A percentile compares a stretch with the other conserved stretches of the same genome.
Evolutionary conservation across 2,329 filamentous ascomycete genomes (phyloP).

Genomic region (Aspergillus melleus): DNA sequence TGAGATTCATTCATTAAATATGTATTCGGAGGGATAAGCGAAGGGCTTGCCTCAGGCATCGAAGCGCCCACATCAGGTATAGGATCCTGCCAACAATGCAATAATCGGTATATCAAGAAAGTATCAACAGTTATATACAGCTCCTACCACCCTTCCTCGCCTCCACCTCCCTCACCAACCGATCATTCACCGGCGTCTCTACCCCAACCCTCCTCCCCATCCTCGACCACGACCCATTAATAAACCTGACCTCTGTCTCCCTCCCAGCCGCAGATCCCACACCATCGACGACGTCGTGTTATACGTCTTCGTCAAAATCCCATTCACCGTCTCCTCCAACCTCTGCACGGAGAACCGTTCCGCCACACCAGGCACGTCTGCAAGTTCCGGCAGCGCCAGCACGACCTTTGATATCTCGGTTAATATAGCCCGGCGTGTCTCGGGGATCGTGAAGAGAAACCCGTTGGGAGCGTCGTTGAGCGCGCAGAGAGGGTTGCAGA

Average conservation of each 20-base stretch:
- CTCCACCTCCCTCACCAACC: conserved; percentile 6
- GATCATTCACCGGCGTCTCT: conserved; percentile 10
- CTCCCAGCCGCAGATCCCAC: conserved; percentile 16
- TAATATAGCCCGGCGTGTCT: conserved; percentile 10
- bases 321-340: conserved; percentile 15
- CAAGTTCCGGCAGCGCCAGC: conserved; percentile 12
- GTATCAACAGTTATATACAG: no score
- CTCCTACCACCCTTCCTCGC: no score
- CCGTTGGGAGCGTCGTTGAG: conserved; percentile 12
- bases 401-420: conserved; percentile 20
- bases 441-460: conserved; percentile 15
- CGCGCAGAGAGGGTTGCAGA: conserved; percentile 19
- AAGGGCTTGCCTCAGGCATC: no score
- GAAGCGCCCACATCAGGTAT: no score
- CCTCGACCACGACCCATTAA: conserved; percentile 18
- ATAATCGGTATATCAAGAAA: no score
- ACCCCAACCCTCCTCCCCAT: conserved; percentile 10
- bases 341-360: conserved; percentile 10
- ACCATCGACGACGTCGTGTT: conserved; percentile 19
- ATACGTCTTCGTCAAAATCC: conserved; percentile 13
- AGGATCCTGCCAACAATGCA: no score
- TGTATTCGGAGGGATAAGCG: no score
- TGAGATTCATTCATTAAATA: no score
- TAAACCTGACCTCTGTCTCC: conserved; percentile 20
- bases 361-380: conserved; percentile 5